phyloP scores from a whole-genome alignment of 495 filamentous ascomycete genomes.

The Corynascus novoguineensis region DNA sequence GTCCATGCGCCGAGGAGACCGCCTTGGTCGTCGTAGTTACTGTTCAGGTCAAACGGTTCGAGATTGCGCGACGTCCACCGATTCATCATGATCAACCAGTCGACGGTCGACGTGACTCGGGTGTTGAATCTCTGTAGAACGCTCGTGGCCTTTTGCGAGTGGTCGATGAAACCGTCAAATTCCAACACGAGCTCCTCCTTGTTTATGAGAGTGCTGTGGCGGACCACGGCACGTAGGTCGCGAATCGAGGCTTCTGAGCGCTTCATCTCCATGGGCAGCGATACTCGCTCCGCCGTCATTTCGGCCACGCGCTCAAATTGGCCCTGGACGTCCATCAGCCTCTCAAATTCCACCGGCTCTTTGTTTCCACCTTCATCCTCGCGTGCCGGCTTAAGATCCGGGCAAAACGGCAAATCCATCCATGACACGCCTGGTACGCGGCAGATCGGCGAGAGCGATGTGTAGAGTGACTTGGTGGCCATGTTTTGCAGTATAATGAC shows the following conservation, averaged over 20 bases:
- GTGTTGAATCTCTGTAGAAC: slow-evolving; percentile 64
- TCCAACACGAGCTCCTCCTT: slow-evolving; percentile 61
- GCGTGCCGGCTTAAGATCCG: slow-evolving; percentile 19
- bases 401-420: slow-evolving; percentile 57
- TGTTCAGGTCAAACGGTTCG: slow-evolving; percentile 42
- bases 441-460: slow-evolving; percentile 58
- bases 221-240: slow-evolving; percentile 62
- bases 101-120: slow-evolving; percentile 61
- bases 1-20: slow-evolving; percentile 38
- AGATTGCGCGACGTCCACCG: slow-evolving; percentile 61
- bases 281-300: slow-evolving; percentile 50
- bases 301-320: slow-evolving; percentile 62
- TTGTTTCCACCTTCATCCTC: slow-evolving; percentile 10
- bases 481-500: slow-evolving; percentile 47
- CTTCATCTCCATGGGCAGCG: slow-evolving; percentile 64
- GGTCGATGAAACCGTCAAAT: slow-evolving; percentile 61
- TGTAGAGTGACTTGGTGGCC: slow-evolving; percentile 42
- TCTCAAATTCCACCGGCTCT: slow-evolving; percentile 54
- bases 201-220: slow-evolving; percentile 36
- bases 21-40: slow-evolving; percentile 34
- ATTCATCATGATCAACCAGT: slow-evolving; percentile 58
- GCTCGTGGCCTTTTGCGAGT: slow-evolving; percentile 43
- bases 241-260: slow-evolving; percentile 65
- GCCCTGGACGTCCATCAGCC: slow-evolving; percentile 59
- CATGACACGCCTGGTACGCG: slow-evolving; percentile 55